A percentile compares a stretch with the other conserved stretches of the same genome.
Evolutionary conservation across 2,329 filamentous ascomycete genomes (phyloP).

Genomic region (Colletotrichum orbiculare): DNA sequence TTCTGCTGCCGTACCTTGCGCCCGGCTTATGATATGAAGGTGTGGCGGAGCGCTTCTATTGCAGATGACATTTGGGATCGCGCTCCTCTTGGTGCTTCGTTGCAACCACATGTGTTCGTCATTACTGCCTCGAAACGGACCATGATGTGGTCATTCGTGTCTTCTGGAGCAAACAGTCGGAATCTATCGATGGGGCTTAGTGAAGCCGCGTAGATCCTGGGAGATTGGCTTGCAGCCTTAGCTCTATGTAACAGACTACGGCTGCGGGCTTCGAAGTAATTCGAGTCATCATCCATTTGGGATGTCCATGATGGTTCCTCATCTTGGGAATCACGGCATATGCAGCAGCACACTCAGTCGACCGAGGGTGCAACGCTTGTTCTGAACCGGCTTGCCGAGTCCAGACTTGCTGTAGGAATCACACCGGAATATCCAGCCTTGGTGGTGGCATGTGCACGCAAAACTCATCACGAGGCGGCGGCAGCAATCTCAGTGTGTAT

Average conservation of each 20-base stretch:
- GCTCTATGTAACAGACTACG: too few relatives aligned
- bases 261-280: too few relatives aligned
- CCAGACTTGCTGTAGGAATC: slow-evolving; percentile 1
- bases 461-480: slow-evolving; percentile 18
- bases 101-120: slow-evolving; percentile 22
- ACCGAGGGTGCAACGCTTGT: too few relatives aligned
- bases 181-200: slow-evolving; percentile 13
- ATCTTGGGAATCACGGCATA: too few relatives aligned
- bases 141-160: background rate
- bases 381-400: too few relatives aligned
- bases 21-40: slow-evolving; percentile 27
- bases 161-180: background rate
- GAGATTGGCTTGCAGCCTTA: too few relatives aligned
- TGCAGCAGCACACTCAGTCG: too few relatives aligned
- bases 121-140: slow-evolving; percentile 4
- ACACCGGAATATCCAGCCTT: slow-evolving; percentile 6
- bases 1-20: slow-evolving; percentile 1
- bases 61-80: slow-evolving; percentile 16
- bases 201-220: slow-evolving; percentile 10
- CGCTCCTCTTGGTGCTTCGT: background rate
- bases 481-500: slow-evolving; percentile 25
- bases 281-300: too few relatives aligned
- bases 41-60: slow-evolving; percentile 32
- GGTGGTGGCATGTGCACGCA: slow-evolving; percentile 5
- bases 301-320: too few relatives aligned